A percentile compares a stretch with the other conserved stretches of the same genome.
Evolutionary conservation across 1,139 yeast species (phyloP).

Genomic region (Yamadazyma sp.): DNA sequence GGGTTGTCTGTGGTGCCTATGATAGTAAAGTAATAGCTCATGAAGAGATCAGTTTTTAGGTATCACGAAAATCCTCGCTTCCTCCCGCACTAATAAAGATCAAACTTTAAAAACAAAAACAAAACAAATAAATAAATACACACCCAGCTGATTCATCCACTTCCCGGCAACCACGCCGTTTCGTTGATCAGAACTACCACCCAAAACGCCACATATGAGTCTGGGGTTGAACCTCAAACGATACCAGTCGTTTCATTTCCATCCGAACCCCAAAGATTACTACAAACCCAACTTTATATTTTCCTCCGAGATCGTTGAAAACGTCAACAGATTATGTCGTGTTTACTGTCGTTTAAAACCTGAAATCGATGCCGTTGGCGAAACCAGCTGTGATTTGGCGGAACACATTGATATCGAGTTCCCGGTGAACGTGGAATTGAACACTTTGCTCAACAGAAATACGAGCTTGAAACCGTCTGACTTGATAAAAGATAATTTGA

Average conservation of each 20-base stretch:
- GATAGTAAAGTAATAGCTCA: conserved; percentile 82
- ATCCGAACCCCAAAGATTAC: conserved; percentile 23
- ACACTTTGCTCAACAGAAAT: conserved; percentile 34
- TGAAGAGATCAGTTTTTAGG: conserved; percentile 7
- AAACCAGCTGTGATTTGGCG: conserved; percentile 7
- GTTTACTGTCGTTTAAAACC: conserved; percentile 5
- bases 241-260: conserved; percentile 17
- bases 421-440: conserved; percentile 37
- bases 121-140: conserved; percentile 2
- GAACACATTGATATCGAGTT: conserved; percentile 17
- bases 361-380: not conserved
- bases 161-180: no score
- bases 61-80: not conserved
- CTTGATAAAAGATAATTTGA: conserved; percentile 33
- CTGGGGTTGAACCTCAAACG: conserved; percentile 15
- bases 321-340: conserved; percentile 15
- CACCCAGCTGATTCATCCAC: not conserved
- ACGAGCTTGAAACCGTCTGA: conserved; percentile 30
- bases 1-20: conserved; percentile 88
- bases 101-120: not conserved
- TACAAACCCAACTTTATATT: conserved; percentile 42
- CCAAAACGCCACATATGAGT: conserved; percentile 6
- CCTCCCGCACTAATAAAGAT: no score
- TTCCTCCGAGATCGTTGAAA: conserved; percentile 35
- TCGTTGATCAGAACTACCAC: no score